Base-by-base conservation (phyloP, 2,329 filamentous ascomycete species). In the Fusarium ramigenum region DNA sequence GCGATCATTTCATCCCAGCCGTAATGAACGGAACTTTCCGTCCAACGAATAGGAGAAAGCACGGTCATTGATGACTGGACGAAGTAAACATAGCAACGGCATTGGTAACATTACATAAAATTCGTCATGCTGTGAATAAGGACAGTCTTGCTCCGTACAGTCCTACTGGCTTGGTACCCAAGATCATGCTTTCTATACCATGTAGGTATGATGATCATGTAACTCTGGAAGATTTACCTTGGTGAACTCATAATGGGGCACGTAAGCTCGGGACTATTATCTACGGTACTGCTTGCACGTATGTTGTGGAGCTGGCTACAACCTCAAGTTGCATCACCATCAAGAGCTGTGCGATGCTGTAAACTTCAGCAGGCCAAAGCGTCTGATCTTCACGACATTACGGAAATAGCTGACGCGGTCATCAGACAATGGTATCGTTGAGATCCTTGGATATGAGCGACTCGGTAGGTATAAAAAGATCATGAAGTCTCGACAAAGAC, bases 351-450 rank as follows among this genome's bases (percentile, higher is more conserved):
- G 12, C 1, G 10, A n/a, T 28, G 19, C 3, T 28, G 23, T n/a
- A 28, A n/a, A 28, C 34, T 40, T 5, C 50, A 53, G 5, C 2
- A 30, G 11, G 25, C 21, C 25, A 19, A 30, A n/a, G 36, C 18
- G 6, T 34, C 36, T 60, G 19, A 40, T 30, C 25, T 1, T 28
- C 42, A 50, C 0, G 15, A 7, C 28, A 10, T 53, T 30, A 30
- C 34, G 44, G 49, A 23, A 52, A 60, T 52, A 19, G 34, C 43
- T 60, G 44, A 60, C 44, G 44, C 34, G 44, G 57, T 53, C 25
- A 25, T 16, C 1, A 12, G 5, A 32, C 12, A 21, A 32, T 19
- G 9, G 3, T 37, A 19, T 34, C 14, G 1, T 1, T 50, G 18
- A 19, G 3, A 53, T 34, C 15, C 12, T 12, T 30, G 44, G 10